A percentile compares a stretch with the other conserved stretches of the same genome.
Conservation (phyloP, 495 filamentous ascomycete genomes). For the Trichoderma asperelloides region DNA sequence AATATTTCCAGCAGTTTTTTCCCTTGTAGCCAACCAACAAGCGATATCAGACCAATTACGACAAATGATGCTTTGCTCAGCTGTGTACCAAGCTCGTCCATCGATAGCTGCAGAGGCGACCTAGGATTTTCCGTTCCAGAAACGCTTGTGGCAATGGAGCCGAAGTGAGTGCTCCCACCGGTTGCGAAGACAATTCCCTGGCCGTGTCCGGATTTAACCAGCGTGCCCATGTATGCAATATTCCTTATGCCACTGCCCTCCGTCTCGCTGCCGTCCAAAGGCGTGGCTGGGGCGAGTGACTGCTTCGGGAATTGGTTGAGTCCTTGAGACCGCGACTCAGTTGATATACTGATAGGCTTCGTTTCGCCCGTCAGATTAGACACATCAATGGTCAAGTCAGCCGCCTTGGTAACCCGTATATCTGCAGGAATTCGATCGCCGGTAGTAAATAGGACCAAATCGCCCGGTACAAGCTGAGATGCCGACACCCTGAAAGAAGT, state of each 20-base stretch:
- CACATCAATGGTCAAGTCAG: conserved; percentile 86
- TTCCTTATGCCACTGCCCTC: conserved; percentile 43
- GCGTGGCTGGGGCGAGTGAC: conserved; percentile 18
- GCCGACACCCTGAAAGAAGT: conserved; percentile 78
- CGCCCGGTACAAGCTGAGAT: conserved; percentile 77
- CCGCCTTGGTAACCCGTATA: conserved; percentile 82
- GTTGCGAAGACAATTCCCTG: conserved; percentile 94
- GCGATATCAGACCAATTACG: conserved; percentile 84
- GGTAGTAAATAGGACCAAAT: conserved; percentile 86
- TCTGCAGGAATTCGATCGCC: conserved; percentile 96
- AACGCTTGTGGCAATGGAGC: conserved; percentile 86
- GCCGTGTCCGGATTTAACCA: conserved; percentile 93
- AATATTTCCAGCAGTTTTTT: conserved; percentile 90
- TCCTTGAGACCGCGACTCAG: conserved; percentile 55
- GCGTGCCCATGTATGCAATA: conserved; percentile 96
- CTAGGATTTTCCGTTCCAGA: conserved; percentile 90
- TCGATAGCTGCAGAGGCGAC: conserved; percentile 89
- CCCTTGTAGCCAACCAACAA: conserved; percentile 82
- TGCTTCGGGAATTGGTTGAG: conserved; percentile 20
- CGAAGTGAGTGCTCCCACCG: conserved; percentile 87
- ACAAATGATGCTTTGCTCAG: conserved; percentile 92
- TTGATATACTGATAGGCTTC: conserved; percentile 72
- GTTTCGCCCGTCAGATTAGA: conserved; percentile 98
- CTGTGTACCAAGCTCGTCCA: conserved; percentile 91
- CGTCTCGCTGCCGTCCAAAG: conserved; percentile 16